These are phyloP conservation scores for Epichloe elymi DNA, from an alignment of 2,329 filamentous ascomycete genomes.

Conservation along the genomic window DNA sequence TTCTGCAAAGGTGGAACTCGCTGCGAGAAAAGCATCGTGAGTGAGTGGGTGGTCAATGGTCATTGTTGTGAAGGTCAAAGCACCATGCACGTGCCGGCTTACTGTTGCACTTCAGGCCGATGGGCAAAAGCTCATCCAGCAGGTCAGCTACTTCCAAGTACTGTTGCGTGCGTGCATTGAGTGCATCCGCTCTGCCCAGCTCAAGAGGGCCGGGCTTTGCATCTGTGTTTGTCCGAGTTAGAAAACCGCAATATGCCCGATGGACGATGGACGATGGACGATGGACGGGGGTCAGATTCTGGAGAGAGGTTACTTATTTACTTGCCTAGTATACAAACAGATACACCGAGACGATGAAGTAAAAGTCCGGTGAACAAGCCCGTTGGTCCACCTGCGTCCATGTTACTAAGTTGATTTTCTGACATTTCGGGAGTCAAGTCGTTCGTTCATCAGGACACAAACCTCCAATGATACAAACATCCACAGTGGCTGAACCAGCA, in stretches of 20 bases:
- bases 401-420: background rate
- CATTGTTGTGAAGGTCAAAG: background rate
- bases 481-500: conserved; percentile 11
- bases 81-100: conserved; percentile 10
- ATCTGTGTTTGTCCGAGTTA: conserved; percentile 14
- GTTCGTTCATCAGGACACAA: conserved; percentile 1
- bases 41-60: no score
- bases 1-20: conserved; percentile 32
- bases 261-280: no score
- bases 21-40: conserved; percentile 6
- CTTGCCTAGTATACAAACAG: conserved; percentile 26
- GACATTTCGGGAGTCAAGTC: no score
- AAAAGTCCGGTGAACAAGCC: conserved; percentile 32
- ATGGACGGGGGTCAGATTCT: background rate
- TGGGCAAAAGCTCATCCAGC: conserved; percentile 25
- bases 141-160: conserved; percentile 32
- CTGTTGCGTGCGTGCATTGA: conserved; percentile 36
- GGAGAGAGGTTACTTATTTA: conserved; percentile 7
- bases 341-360: conserved; percentile 26
- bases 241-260: background rate
- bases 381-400: conserved; percentile 26
- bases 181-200: conserved; percentile 32
- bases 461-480: conserved; percentile 26
- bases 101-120: conserved; percentile 37
- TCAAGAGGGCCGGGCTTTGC: conserved; percentile 24